Evolutionary conservation across 2,329 filamentous ascomycete species (phyloP).

Genomic region (Apiospora malaysiana): DNA sequence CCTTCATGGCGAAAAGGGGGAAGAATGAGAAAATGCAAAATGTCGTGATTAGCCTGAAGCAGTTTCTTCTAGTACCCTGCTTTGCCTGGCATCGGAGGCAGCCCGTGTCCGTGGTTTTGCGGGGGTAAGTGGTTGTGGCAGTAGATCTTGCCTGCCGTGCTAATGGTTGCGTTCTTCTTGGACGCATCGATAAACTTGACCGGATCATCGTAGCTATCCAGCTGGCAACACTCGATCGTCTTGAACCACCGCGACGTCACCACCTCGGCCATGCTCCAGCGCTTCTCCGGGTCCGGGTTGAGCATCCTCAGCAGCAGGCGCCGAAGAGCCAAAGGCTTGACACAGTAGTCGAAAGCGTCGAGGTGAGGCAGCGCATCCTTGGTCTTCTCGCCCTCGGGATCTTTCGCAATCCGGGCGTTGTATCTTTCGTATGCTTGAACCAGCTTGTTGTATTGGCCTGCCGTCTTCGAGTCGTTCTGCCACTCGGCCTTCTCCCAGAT

Average conservation of each 20-base stretch:
- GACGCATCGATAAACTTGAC: constrained; percentile 66
- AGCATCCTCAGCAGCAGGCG: constrained; percentile 81
- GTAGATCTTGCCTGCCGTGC: constrained; percentile 57
- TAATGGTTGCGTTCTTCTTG: constrained; percentile 55
- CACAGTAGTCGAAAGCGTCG: constrained; percentile 65
- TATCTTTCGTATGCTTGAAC: constrained; percentile 73
- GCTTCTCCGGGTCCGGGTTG: constrained; percentile 75
- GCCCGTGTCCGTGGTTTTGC: constrained; percentile 51
- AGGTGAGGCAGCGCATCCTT: constrained; percentile 72
- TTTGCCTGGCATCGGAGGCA: constrained; percentile 62
- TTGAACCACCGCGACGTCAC: constrained; percentile 75
- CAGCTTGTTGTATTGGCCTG: constrained; percentile 65
- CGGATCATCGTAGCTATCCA: constrained; percentile 70
- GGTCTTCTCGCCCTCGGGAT: constrained; percentile 44
- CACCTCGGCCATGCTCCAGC: constrained; percentile 72
- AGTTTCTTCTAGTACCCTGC: constrained; percentile 51
- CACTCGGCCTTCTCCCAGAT: constrained; percentile 75
- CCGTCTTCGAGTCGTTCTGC: constrained; percentile 49
- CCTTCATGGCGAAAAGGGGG: neutral
- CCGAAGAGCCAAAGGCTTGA: constrained; percentile 72
- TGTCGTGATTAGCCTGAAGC: neutral
- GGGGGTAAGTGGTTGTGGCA: constrained; percentile 64
- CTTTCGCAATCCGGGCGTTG: constrained; percentile 57
- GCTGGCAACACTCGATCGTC: constrained; percentile 78
- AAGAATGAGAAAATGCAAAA: constrained; percentile 7